Conservation (phyloP, 2,329 filamentous ascomycete genomes). For the Botrytis fragariae region DNA sequence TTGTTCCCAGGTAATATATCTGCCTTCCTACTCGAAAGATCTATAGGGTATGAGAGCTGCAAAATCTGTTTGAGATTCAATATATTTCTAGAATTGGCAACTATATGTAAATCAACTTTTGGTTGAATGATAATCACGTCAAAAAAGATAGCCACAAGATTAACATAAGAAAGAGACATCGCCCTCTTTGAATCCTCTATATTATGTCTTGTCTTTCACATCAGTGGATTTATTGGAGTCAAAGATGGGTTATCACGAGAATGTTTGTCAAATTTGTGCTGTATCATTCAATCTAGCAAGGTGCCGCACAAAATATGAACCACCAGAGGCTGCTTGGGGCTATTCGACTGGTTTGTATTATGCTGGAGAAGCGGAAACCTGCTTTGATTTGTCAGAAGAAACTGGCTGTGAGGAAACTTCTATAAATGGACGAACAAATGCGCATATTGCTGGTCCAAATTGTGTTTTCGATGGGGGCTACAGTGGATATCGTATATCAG, state of each 20-base stretch:
- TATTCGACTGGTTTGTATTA: neutral
- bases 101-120: neutral
- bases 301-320: conserved; percentile 1
- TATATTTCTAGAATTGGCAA: neutral
- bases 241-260: conserved; percentile 4
- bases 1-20: too few relatives aligned
- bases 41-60: neutral
- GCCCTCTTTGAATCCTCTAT: neutral
- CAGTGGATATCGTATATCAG: neutral
- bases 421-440: neutral
- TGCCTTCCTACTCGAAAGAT: neutral
- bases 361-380: neutral
- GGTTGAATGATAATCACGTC: neutral
- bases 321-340: neutral
- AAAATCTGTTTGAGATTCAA: neutral
- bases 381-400: neutral
- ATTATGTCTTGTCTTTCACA: neutral
- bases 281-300: conserved; percentile 8
- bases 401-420: neutral
- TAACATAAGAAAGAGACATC: neutral
- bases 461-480: neutral
- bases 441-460: conserved; percentile 6
- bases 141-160: neutral
- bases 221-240: neutral
- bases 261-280: neutral